Evolutionary conservation across 1,284 basidiomycete genomes (phyloP), one percentile per base, ranked within the genome.

Genomic region (Singerocomus inundabilis): DNA sequence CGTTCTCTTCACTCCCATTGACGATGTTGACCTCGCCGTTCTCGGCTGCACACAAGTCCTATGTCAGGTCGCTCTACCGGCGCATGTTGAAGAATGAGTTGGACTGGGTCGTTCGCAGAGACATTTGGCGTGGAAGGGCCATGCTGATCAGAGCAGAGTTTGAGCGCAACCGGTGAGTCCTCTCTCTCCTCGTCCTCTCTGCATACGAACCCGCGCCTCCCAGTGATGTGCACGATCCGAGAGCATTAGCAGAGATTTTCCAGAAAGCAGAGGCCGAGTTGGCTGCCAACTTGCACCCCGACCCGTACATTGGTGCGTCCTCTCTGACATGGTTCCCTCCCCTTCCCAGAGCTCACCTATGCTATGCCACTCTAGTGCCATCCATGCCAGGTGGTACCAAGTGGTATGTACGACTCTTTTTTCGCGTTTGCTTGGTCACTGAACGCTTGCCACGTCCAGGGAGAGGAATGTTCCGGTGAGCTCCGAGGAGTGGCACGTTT

Each of bases 41-140:
- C 75, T 81, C 87, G 39, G 73, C 82, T 39, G 89, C 86, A 5
- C 91, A 95, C 76, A 78, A 82, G 68, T 77, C 84, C 64, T 91
- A 95, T 70, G 92, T 98, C 72, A 91, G 93, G 74, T 91, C 88
- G 25, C 82, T 98, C 12, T 98, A 97, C 78, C 86, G 83, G 65
- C 85, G 94, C 42, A 84, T 83, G 66, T 80, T 97, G 53, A 87
- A 79, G 60, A 93, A 96, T 69, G 80, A 88, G 52, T 76, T 94
- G 50, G 85, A 98, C 73, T 98, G 94, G 94, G 84, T 83, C 51
- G 79, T 96, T 59, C 78, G 87, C 51, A 77, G 93, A 55, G 89
- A 93, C 64, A 64, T 92, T 6, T 97, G 92, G 92, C 80, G 94
- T 56, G 79, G 79, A 57, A 79, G 87, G 64, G 93, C 93, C 6